Conservation (phyloP, 257 asterid species). For the Phtheirospermum japonicum region DNA sequence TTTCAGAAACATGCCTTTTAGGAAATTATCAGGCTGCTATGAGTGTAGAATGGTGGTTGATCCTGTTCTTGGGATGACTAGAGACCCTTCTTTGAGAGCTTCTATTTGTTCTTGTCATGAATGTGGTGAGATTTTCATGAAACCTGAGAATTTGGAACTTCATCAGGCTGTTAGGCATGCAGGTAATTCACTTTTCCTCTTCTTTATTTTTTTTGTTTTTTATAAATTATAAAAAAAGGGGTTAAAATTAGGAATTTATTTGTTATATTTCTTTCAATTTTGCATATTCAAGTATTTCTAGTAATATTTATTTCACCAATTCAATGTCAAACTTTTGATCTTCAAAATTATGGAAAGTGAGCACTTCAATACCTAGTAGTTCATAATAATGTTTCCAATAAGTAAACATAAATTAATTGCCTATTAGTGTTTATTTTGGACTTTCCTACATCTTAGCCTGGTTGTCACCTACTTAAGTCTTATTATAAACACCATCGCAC, state of each 20-base stretch:
- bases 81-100: slow-evolving; percentile 70
- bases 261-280: no score
- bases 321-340: slow-evolving; percentile 39
- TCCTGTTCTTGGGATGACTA: slow-evolving; percentile 69
- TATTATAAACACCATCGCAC: slow-evolving; percentile 15
- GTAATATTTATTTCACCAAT: slow-evolving; percentile 22
- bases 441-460: no score
- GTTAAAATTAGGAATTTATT: no score
- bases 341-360: slow-evolving; percentile 32
- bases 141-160: slow-evolving; percentile 68
- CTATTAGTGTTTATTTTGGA: no score
- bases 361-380: slow-evolving; percentile 44
- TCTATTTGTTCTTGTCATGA: slow-evolving; percentile 54
- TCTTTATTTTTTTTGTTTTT: background rate
- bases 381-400: no score
- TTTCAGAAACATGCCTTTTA: slow-evolving; percentile 65
- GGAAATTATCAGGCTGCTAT: slow-evolving; percentile 79
- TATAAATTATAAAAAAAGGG: background rate
- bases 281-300: background rate
- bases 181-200: slow-evolving; percentile 39
- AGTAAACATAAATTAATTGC: no score
- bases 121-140: slow-evolving; percentile 77
- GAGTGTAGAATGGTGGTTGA: slow-evolving; percentile 91
- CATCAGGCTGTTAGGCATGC: slow-evolving; percentile 89
- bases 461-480: slow-evolving; percentile 26